Percentiles rank a stretch among this genome's conserved stretches.
Evolutionary conservation across 805 yeast species (phyloP).

Genomic region (Torulaspora maleeae): DNA sequence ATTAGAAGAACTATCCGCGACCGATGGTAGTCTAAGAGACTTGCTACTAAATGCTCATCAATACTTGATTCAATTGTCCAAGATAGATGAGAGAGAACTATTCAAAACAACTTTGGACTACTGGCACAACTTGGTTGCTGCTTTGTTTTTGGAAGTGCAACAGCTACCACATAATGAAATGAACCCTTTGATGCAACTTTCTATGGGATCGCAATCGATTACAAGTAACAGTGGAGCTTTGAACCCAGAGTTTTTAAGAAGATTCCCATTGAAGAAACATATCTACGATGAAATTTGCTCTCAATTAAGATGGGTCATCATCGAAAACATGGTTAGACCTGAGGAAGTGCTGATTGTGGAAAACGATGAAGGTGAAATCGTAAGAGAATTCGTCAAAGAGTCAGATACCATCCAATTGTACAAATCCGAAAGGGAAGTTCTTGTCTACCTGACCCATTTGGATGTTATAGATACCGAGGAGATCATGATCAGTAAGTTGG

Average conservation of each 20-base stretch:
- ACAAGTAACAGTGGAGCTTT: slow-evolving; percentile 72
- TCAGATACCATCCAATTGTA: slow-evolving; percentile 94
- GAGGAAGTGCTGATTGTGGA: slow-evolving; percentile 96
- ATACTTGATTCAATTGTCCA: slow-evolving; percentile 77
- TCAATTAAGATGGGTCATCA: slow-evolving; percentile 82
- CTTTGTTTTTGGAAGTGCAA: slow-evolving; percentile 81
- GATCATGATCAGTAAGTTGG: slow-evolving; percentile 87
- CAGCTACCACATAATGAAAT: slow-evolving; percentile 66
- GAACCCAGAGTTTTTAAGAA: slow-evolving; percentile 71
- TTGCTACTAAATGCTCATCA: slow-evolving; percentile 68
- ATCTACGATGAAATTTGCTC: slow-evolving; percentile 74
- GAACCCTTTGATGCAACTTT: slow-evolving; percentile 71
- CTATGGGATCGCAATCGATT: slow-evolving; percentile 36
- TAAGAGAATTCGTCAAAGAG: slow-evolving; percentile 93
- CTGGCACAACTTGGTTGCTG: slow-evolving; percentile 84
- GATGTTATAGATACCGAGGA: slow-evolving; percentile 91
- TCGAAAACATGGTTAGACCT: slow-evolving; percentile 97
- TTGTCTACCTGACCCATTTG: slow-evolving; percentile 91
- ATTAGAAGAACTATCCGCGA: slow-evolving; percentile 44
- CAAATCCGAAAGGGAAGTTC: slow-evolving; percentile 91
- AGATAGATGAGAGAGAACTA: slow-evolving; percentile 91
- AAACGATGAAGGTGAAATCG: slow-evolving; percentile 98
- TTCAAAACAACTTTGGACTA: slow-evolving; percentile 94
- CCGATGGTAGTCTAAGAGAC: slow-evolving; percentile 49
- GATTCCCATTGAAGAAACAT: slow-evolving; percentile 81